Evolutionary conservation across 371 early-diverging fungal species (phyloP).

Genomic region (Saksenaea vasiformis): DNA sequence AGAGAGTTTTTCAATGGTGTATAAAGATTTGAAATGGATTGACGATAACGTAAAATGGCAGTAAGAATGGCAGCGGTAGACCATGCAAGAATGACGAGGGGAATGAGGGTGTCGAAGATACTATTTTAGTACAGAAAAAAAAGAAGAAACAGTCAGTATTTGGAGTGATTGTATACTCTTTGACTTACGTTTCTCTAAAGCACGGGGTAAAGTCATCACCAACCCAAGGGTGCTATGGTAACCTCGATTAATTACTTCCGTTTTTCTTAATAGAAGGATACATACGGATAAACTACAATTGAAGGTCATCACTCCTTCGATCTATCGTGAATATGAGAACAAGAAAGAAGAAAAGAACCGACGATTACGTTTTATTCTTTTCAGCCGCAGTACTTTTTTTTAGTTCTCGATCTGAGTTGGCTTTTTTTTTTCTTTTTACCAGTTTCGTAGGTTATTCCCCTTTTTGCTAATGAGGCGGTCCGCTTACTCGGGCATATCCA

Average conservation of each 20-base stretch:
- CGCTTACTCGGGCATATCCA: neutral
- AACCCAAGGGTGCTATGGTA: constrained; percentile 7
- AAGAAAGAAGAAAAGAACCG: neutral
- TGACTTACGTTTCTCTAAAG: constrained; percentile 22
- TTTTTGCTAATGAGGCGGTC: neutral
- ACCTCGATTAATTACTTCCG: neutral
- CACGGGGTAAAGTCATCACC: constrained; percentile 17
- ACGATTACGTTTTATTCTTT: neutral
- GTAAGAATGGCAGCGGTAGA: constrained; percentile 7
- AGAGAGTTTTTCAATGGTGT: constrained; percentile 5
- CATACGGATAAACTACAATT: constrained; percentile 22
- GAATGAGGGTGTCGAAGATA: constrained; percentile 17
- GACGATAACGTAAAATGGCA: constrained; percentile 8
- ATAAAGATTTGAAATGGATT: constrained; percentile 6
- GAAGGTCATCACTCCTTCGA: neutral
- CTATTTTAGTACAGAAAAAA: too few species aligned
- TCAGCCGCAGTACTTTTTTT: neutral
- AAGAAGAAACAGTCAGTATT: too few species aligned
- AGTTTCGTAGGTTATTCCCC: constrained; percentile 5
- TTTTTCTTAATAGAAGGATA: neutral
- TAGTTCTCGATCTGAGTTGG: neutral
- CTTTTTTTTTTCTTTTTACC: neutral
- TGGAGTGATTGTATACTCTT: too few species aligned
- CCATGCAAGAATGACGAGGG: constrained; percentile 12
- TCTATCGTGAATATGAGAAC: neutral